Base-by-base conservation (phyloP, 768 basidiomycete genomes). In the Sporobolomyces pararoseus region DNA sequence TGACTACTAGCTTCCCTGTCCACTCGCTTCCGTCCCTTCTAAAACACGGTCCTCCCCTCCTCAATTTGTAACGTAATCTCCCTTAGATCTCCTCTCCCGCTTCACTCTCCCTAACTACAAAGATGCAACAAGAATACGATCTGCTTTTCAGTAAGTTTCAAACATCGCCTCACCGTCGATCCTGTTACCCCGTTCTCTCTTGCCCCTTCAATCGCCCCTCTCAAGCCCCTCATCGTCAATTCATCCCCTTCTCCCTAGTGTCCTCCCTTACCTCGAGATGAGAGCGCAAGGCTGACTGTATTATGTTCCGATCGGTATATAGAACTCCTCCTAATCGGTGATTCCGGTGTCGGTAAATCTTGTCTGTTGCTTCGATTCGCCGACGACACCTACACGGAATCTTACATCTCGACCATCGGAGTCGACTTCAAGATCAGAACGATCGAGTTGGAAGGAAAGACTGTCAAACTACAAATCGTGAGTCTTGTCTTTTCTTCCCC, bases 391-490 rank as follows among this genome's bases (percentile, higher is more conserved):
- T 99, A 93, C 91, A 98, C 96, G 44, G 93, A 94, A 63, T 92
- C 90, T 47, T 98, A 96, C 84, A 99, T 97, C 82, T 76, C 77
- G 54, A 98, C 95, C 66, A 99, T 99, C 80, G 95, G 95, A 68
- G 94, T 97, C 75, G 93, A 96, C 86, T 96, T 96, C 85, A 95
- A 94, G 88, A 98, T 98, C 81, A 88, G 95, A 39, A 97, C 94
- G 60, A 97, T 98, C 79, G 94, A 98, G 80, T 85, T 98, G 58
- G 95, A 98, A 76, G 95, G 95, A 47, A 97, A 97, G 83, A 87
- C 91, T 52, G 93, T 97, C 80, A 98, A 98, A 82, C 85, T 98
- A n/a, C 95, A 98, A 81, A 98, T 98, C 75, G 90, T 84, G 32
- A 7, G 4, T 9, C 9, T 42, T 42, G 17, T 42, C 39, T 42